Conservation (phyloP, 306 rosid species). For the Malus sylvestris region DNA sequence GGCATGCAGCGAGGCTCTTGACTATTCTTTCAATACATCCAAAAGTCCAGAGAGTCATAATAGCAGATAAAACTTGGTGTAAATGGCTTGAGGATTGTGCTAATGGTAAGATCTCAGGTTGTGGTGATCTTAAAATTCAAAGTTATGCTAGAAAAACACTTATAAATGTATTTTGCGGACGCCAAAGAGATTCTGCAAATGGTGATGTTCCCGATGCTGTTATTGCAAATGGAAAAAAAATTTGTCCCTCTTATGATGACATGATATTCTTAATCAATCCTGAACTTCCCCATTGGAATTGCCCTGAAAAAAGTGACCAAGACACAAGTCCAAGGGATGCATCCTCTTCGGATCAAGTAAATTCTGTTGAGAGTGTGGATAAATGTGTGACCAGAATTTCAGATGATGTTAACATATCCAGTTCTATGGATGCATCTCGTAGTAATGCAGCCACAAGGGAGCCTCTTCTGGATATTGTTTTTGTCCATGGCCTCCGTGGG, state of each 20-base stretch:
- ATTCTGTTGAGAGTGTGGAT: conserved; percentile 28
- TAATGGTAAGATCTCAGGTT: conserved; percentile 74
- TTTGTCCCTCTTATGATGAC: conserved; percentile 73
- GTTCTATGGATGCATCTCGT: conserved; percentile 32
- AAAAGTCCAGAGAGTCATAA: conserved; percentile 61
- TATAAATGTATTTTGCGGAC: conserved; percentile 51
- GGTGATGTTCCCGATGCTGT: conserved; percentile 28
- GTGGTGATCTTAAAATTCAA: conserved; percentile 76
- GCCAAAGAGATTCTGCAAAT: conserved; percentile 34
- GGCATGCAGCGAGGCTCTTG: conserved; percentile 87
- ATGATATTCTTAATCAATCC: conserved; percentile 75
- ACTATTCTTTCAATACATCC: conserved; percentile 78
- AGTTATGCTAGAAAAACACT: conserved; percentile 87
- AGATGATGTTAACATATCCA: conserved; percentile 29
- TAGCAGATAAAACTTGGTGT: conserved; percentile 61
- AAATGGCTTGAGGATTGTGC: conserved; percentile 94
- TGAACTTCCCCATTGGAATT: conserved; percentile 81
- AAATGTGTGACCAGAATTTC: conserved; percentile 15
- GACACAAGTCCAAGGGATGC: conserved; percentile 24
- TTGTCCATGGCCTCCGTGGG: conserved; percentile 91
- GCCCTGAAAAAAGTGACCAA: conserved; percentile 33
- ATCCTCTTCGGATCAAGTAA: conserved; percentile 16
- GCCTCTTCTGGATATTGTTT: conserved; percentile 60
- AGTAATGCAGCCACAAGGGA: conserved; percentile 19
- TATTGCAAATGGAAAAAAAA: conserved; percentile 29